Conservation (phyloP, 1,284 basidiomycete genomes). For the Moesziomyces antarcticus region DNA sequence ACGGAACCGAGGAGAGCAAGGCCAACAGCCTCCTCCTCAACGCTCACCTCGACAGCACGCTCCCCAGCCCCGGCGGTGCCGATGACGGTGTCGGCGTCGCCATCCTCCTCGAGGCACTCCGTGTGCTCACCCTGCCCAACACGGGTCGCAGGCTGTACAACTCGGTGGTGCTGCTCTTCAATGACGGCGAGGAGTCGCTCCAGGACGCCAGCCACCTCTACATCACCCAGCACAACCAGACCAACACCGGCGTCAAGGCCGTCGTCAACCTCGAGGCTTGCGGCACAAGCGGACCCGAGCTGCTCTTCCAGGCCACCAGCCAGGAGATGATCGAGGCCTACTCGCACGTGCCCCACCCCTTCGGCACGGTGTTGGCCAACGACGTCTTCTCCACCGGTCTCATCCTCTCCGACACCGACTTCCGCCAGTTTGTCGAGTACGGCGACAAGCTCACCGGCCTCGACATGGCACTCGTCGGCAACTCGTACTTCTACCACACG, state of each 20-base stretch:
- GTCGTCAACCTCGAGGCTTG: conserved; percentile 94
- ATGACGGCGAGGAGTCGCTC: conserved; percentile 86
- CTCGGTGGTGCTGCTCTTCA: conserved; percentile 90
- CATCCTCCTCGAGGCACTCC: conserved; percentile 83
- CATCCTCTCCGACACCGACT: conserved; percentile 73
- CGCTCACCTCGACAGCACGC: conserved; percentile 81
- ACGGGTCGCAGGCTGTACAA: conserved; percentile 80
- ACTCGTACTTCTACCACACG: conserved; percentile 93
- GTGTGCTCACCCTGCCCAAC: conserved; percentile 77
- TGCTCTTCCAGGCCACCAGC: conserved; percentile 95
- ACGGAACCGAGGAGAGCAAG: conserved; percentile 74
- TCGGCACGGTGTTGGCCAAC: conserved; percentile 89
- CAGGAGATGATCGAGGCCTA: conserved; percentile 94
- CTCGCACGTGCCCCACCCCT: conserved; percentile 85
- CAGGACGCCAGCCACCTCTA: conserved; percentile 88
- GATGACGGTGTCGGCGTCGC: conserved; percentile 84
- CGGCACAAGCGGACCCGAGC: conserved; percentile 85
- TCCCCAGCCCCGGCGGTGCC: conserved; percentile 70
- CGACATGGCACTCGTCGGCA: conserved; percentile 91
- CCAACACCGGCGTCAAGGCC: conserved; percentile 77
- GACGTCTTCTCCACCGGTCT: conserved; percentile 94
- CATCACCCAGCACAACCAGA: conserved; percentile 64
- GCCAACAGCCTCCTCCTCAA: conserved; percentile 78
- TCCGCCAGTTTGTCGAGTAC: conserved; percentile 88
- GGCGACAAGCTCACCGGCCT: conserved; percentile 70